Conservation (phyloP, 257 asterid genomes). For the Solanum pennellii region DNA sequence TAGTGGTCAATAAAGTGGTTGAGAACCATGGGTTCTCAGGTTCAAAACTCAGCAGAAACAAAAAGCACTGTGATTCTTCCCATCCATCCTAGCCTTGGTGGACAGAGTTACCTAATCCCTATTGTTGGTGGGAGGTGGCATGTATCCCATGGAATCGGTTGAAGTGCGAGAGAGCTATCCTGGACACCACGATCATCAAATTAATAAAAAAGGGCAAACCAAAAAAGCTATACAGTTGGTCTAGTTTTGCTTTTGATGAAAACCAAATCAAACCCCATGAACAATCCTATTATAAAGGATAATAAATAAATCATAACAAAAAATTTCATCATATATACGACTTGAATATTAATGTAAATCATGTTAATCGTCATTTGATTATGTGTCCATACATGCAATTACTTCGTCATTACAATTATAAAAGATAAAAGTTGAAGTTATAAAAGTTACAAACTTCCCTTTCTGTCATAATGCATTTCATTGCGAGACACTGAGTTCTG, state of each 20-base stretch:
- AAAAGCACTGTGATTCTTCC: not conserved
- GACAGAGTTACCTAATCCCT: not conserved
- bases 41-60: not conserved
- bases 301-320: not conserved
- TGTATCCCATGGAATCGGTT: accelerated
- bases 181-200: not conserved
- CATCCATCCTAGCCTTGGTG: not conserved
- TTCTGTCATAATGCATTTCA: not conserved
- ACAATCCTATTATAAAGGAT: not conserved
- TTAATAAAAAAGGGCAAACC: not conserved
- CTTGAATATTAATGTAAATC: not conserved
- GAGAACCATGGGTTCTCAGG: too few relatives aligned
- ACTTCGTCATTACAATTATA: not conserved
- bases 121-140: not conserved
- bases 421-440: not conserved
- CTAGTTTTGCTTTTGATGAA: not conserved
- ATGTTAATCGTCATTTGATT: not conserved
- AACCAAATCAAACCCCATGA: not conserved
- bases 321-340: not conserved
- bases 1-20: not conserved
- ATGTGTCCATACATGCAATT: not conserved
- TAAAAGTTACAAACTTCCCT: not conserved
- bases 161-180: not conserved
- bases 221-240: too few relatives aligned
- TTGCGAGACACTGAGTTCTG: not conserved